Percentiles rank a stretch among this genome's conserved stretches.
These are phyloP conservation scores for Takakia lepidozioides DNA, from an alignment of 225 moss, liverwort and hornwort genomes.

Conservation along the genomic window DNA sequence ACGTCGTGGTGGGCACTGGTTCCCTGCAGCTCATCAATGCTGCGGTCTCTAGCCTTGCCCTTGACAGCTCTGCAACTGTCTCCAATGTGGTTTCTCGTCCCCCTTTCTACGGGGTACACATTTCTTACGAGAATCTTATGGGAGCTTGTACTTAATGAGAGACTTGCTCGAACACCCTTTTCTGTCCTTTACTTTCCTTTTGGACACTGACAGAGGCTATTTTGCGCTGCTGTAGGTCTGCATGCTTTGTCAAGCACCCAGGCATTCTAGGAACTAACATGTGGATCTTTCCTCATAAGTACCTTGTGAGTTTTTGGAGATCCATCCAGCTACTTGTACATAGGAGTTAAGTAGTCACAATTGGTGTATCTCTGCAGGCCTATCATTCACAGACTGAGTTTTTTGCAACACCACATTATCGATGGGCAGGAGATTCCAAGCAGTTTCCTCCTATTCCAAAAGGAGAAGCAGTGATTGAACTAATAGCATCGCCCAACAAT, in stretches of 20 bases:
- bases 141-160: too few relatives aligned
- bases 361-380: conserved; percentile 30
- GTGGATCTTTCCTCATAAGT: too few relatives aligned
- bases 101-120: conserved; percentile 50
- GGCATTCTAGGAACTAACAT: too few relatives aligned
- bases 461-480: conserved; percentile 26
- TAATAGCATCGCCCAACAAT: conserved; percentile 70
- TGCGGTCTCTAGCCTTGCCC: conserved; percentile 19
- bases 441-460: conserved; percentile 7
- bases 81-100: conserved; percentile 32
- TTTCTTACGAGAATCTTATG: too few relatives aligned
- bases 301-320: too few relatives aligned
- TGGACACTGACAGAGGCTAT: too few relatives aligned
- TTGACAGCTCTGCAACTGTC: conserved; percentile 26
- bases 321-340: too few relatives aligned
- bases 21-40: conserved; percentile 43
- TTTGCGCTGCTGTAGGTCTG: too few relatives aligned
- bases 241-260: too few relatives aligned
- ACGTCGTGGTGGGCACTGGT: conserved; percentile 29
- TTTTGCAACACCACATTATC: conserved; percentile 20
- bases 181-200: too few relatives aligned
- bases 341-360: too few relatives aligned
- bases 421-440: conserved; percentile 40
- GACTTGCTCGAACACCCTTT: too few relatives aligned
- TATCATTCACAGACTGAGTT: conserved; percentile 19